phyloP scores from a whole-genome alignment of 371 early-diverging fungal genomes.

The Massospora cicadina region DNA sequence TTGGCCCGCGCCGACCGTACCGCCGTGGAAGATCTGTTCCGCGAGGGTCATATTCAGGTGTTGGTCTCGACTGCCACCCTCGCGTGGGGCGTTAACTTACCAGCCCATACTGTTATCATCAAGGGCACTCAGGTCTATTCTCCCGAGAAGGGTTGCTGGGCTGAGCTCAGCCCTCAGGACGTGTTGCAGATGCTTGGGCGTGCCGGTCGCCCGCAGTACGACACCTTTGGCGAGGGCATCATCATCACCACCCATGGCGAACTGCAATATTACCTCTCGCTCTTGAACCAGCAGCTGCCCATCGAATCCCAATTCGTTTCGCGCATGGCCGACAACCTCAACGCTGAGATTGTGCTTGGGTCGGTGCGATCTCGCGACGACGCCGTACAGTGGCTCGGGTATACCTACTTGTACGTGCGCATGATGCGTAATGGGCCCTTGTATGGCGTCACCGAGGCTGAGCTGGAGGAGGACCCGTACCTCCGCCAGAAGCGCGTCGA shows the following conservation, averaged over 20 bases:
- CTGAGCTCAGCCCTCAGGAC: conserved; percentile 86
- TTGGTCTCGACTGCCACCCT: conserved; percentile 97
- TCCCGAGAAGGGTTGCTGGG: conserved; percentile 86
- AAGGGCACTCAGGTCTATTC: conserved; percentile 97
- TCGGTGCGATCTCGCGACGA: conserved; percentile 80
- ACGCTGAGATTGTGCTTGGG: conserved; percentile 95
- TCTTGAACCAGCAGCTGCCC: conserved; percentile 87
- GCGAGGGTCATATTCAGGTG: conserved; percentile 79
- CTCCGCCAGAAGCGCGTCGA: conserved; percentile 75
- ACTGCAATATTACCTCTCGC: conserved; percentile 83
- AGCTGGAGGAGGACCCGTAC: conserved; percentile 62
- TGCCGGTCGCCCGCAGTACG: conserved; percentile 98
- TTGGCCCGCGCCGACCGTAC: conserved; percentile 90
- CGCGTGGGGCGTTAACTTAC: conserved; percentile 99
- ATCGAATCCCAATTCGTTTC: conserved; percentile 95
- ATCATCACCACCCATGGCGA: conserved; percentile 90
- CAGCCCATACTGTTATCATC: conserved; percentile 98
- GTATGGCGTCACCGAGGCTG: conserved; percentile 57
- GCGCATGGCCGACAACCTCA: conserved; percentile 76
- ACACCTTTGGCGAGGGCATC: conserved; percentile 91
- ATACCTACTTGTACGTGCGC: conserved; percentile 93
- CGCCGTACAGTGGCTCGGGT: conserved; percentile 91
- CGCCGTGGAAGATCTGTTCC: conserved; percentile 88
- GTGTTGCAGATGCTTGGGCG: conserved; percentile 98
- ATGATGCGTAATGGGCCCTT: conserved; percentile 77